A percentile compares a stretch with the other conserved stretches of the same genome.
Conservation (phyloP, 345 rosid genomes). For the Arabidopsis arenosa region DNA sequence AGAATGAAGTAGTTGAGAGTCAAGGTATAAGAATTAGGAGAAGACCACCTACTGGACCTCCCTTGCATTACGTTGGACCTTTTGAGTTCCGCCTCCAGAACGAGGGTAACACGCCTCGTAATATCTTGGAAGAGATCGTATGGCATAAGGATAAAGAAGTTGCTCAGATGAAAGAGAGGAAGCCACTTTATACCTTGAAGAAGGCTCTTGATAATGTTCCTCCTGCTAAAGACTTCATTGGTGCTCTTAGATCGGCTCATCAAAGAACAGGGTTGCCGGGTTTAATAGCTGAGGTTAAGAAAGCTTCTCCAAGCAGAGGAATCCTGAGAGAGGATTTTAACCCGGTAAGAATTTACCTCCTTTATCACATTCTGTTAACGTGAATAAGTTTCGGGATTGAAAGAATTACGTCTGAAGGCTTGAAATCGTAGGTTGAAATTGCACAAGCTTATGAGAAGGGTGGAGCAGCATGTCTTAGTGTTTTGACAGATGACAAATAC, state of each 20-base stretch:
- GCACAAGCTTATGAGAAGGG: slow-evolving; percentile 88
- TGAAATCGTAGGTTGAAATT: slow-evolving; percentile 67
- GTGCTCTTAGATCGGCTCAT: slow-evolving; percentile 78
- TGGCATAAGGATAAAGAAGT: slow-evolving; percentile 92
- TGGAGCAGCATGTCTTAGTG: slow-evolving; percentile 96
- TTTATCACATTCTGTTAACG: neutral
- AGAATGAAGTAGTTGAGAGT: slow-evolving; percentile 68
- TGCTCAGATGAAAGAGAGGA: slow-evolving; percentile 72
- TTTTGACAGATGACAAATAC: slow-evolving; percentile 85
- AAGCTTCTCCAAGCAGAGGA: slow-evolving; percentile 97
- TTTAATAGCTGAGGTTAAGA: slow-evolving; percentile 96
- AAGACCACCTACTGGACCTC: slow-evolving; percentile 77
- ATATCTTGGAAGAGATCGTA: slow-evolving; percentile 87
- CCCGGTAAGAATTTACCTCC: slow-evolving; percentile 54
- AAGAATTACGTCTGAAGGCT: slow-evolving; percentile 15
- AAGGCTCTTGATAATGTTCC: slow-evolving; percentile 66
- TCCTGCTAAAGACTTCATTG: slow-evolving; percentile 77
- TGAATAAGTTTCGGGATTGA: neutral
- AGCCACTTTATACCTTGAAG: slow-evolving; percentile 57
- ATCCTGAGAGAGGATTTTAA: slow-evolving; percentile 85
- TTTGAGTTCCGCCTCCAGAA: slow-evolving; percentile 80
- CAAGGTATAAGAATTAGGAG: slow-evolving; percentile 89
- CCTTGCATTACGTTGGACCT: slow-evolving; percentile 88
- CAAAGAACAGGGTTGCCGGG: slow-evolving; percentile 75
- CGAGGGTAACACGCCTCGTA: slow-evolving; percentile 84